These are phyloP conservation scores for Blyttiomyces sp. DNA, from an alignment of 371 early-diverging fungal genomes.

Conservation along the genomic window DNA sequence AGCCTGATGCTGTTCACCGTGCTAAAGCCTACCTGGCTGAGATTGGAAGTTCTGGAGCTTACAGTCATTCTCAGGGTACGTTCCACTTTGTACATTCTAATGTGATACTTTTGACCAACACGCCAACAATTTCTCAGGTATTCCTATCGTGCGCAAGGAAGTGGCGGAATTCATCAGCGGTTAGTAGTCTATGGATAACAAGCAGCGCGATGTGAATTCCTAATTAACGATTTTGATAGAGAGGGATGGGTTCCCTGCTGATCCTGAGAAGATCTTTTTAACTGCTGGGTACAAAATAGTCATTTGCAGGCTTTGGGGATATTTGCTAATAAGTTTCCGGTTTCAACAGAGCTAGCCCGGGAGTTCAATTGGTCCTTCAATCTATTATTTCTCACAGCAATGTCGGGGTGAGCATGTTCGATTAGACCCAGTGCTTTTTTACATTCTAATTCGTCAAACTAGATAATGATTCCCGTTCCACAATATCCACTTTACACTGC, in stretches of 20 bases:
- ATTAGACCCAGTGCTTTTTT: no score
- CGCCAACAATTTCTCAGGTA: no score
- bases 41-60: constrained; percentile 69
- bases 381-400: constrained; percentile 69
- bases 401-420: constrained; percentile 60
- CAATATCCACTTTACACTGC: constrained; percentile 99
- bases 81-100: no score
- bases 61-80: constrained; percentile 94
- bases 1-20: constrained; percentile 81
- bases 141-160: constrained; percentile 73
- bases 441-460: no score
- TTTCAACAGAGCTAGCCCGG: constrained; percentile 61
- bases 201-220: no score
- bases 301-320: no score
- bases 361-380: constrained; percentile 85
- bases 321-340: no score
- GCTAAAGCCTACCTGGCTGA: constrained; percentile 66
- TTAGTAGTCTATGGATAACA: constrained; percentile 9
- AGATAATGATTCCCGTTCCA: constrained; percentile 96
- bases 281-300: constrained; percentile 66
- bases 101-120: constrained; percentile 12
- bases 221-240: constrained; percentile 35
- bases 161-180: constrained; percentile 80
- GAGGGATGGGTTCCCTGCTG: constrained; percentile 83
- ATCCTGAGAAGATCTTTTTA: constrained; percentile 83